Conservation (phyloP, 352 stramenopile species). For the Nothophytophthora sp. region DNA sequence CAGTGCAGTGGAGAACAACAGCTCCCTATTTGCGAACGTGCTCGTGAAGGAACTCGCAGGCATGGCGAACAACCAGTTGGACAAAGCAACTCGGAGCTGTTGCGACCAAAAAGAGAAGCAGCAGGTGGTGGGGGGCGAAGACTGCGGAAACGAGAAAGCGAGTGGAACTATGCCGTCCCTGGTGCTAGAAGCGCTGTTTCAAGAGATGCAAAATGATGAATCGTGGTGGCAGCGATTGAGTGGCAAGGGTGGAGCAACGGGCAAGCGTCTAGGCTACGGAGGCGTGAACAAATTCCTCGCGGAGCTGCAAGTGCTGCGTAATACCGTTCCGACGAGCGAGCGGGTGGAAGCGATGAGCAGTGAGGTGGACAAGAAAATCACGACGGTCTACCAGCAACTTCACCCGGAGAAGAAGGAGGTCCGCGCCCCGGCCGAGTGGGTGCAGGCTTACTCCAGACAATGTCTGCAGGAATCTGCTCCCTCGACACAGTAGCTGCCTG, state of each 20-base stretch:
- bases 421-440: conserved; percentile 24
- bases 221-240: conserved; percentile 58
- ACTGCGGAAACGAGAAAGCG: conserved; percentile 12
- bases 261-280: conserved; percentile 51
- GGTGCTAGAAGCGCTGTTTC: conserved; percentile 51
- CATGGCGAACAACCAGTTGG: conserved; percentile 59
- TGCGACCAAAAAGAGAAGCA: conserved; percentile 7
- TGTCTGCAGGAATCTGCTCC: conserved; percentile 6
- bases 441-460: conserved; percentile 22
- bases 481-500: conserved; percentile 9
- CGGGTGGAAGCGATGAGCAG: conserved; percentile 33
- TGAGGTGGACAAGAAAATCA: conserved; percentile 44
- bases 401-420: conserved; percentile 56
- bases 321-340: conserved; percentile 37
- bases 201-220: conserved; percentile 61
- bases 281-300: conserved; percentile 73
- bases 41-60: conserved; percentile 54
- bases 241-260: conserved; percentile 26
- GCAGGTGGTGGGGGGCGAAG: background rate
- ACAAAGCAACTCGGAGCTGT: conserved; percentile 46
- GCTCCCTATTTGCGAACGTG: conserved; percentile 49
- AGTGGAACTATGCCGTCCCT: conserved; percentile 37
- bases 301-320: conserved; percentile 52
- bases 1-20: conserved; percentile 7
- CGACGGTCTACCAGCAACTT: conserved; percentile 48